phyloP scores from a whole-genome alignment of 768 basidiomycete genomes.

The Calocybe cyanea region DNA sequence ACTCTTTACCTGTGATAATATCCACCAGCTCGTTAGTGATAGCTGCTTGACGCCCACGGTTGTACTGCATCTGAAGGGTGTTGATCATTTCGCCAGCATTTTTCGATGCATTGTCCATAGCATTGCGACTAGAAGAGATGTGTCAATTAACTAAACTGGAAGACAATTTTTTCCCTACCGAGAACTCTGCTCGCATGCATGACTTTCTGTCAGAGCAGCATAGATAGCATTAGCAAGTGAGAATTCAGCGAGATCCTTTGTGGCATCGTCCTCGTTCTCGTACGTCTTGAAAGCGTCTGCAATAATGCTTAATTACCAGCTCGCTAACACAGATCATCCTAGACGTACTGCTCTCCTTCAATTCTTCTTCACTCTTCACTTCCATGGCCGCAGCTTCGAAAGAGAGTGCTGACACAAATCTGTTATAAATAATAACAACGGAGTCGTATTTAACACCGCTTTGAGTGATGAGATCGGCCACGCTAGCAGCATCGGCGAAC shows the following conservation, averaged over 20 bases:
- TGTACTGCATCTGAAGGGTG: slow-evolving; percentile 89
- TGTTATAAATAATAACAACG: slow-evolving; percentile 77
- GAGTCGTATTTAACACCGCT: slow-evolving; percentile 85
- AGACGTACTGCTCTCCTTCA: slow-evolving; percentile 75
- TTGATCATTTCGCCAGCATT: slow-evolving; percentile 95
- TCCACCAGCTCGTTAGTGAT: slow-evolving; percentile 96
- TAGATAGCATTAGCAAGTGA: slow-evolving; percentile 95
- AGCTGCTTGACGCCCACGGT: slow-evolving; percentile 96
- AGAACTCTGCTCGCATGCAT: slow-evolving; percentile 92
- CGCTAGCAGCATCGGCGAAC: slow-evolving; percentile 91
- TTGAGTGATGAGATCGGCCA: slow-evolving; percentile 89
- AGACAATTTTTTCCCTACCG: slow-evolving; percentile 49
- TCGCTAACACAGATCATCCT: background rate
- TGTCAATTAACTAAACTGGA: background rate
- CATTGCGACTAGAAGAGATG: slow-evolving; percentile 66
- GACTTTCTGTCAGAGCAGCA: slow-evolving; percentile 89
- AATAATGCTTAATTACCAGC: background rate
- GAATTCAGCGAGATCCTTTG: slow-evolving; percentile 92
- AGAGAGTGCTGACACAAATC: slow-evolving; percentile 84
- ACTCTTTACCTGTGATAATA: slow-evolving; percentile 76
- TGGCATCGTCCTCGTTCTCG: slow-evolving; percentile 96
- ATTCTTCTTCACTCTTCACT: slow-evolving; percentile 76
- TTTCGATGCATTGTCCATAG: slow-evolving; percentile 99
- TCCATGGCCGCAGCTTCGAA: slow-evolving; percentile 79
- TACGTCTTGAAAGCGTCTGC: slow-evolving; percentile 89